Conservation (phyloP, 345 rosid species). For the Turritis glabra region DNA sequence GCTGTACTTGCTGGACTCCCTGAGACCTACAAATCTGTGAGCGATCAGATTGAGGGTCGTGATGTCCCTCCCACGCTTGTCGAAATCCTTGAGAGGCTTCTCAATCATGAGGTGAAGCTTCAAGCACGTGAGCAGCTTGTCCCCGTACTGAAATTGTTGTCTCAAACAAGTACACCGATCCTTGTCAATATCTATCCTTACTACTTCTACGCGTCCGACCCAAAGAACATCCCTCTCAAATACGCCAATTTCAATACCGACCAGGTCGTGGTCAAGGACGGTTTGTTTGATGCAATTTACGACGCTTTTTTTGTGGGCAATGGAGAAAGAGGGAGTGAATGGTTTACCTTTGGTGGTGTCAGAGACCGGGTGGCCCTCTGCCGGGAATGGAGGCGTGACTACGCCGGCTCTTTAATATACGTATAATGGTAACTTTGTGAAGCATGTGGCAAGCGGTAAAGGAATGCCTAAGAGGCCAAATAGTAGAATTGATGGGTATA, state of each 20-base stretch:
- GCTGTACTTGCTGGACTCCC: too few species aligned
- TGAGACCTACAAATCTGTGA: too few species aligned
- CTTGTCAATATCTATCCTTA: constrained; percentile 50
- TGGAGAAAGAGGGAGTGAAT: not conserved
- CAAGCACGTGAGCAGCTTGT: constrained; percentile 6
- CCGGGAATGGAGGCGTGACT: not conserved
- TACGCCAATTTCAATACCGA: not conserved
- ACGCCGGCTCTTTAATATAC: not conserved
- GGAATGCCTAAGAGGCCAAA: not conserved
- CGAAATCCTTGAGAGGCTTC: too few species aligned
- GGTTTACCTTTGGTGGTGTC: too few species aligned
- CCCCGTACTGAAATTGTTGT: constrained; percentile 25
- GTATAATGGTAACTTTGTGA: not conserved
- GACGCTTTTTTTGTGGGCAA: not conserved
- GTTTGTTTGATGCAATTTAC: not conserved
- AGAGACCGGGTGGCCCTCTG: not conserved
- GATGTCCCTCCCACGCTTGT: too few species aligned
- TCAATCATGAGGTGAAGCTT: too few species aligned
- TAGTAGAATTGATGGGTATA: not conserved
- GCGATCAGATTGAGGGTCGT: too few species aligned
- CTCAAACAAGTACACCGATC: constrained; percentile 22
- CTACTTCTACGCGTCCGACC: constrained; percentile 12
- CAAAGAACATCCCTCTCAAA: too few species aligned
- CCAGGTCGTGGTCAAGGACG: not conserved
- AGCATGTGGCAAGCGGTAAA: constrained; percentile 2